Percentiles rank a stretch among this genome's conserved stretches.
Evolutionary conservation across 495 filamentous ascomycete genomes (phyloP).

Genomic region (Umbilicaria muhlenbergii): DNA sequence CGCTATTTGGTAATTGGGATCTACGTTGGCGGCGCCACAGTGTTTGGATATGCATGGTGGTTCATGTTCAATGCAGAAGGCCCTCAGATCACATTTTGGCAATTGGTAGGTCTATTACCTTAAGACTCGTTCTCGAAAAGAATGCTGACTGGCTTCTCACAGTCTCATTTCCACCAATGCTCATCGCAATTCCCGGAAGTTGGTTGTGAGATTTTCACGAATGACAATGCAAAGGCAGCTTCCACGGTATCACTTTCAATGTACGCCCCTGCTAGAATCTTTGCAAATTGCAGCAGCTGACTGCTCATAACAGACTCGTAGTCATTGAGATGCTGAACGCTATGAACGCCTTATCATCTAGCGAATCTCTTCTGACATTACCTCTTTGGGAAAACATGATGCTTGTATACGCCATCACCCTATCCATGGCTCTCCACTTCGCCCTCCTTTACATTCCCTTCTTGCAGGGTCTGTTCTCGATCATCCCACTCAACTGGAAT

Average conservation of each 20-base stretch:
- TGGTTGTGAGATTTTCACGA: slow-evolving; percentile 86
- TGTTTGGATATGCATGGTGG: slow-evolving; percentile 98
- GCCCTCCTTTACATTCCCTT: slow-evolving; percentile 84
- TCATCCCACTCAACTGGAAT: slow-evolving; percentile 70
- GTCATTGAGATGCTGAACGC: slow-evolving; percentile 99
- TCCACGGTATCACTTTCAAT: slow-evolving; percentile 89
- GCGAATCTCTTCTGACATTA: slow-evolving; percentile 85
- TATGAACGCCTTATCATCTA: slow-evolving; percentile 94
- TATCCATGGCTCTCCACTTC: slow-evolving; percentile 97
- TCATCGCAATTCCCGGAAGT: slow-evolving; percentile 73
- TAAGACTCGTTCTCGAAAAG: background rate
- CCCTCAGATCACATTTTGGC: slow-evolving; percentile 83
- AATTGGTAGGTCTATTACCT: slow-evolving; percentile 40
- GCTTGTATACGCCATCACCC: slow-evolving; percentile 79
- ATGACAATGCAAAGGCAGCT: slow-evolving; percentile 77
- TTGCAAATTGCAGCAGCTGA: background rate
- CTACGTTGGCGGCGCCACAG: slow-evolving; percentile 90
- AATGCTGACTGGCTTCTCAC: slow-evolving; percentile 4
- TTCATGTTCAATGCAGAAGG: slow-evolving; percentile 93
- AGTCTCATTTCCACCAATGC: slow-evolving; percentile 90
- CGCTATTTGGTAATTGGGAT: slow-evolving; percentile 91
- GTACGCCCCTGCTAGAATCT: slow-evolving; percentile 7
- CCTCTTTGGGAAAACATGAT: slow-evolving; percentile 95
- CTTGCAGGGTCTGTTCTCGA: slow-evolving; percentile 78
- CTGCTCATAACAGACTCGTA: slow-evolving; percentile 45